These are phyloP conservation scores for Helenozyma baotianmanensis DNA, from an alignment of 805 yeast genomes.

Conservation along the genomic window DNA sequence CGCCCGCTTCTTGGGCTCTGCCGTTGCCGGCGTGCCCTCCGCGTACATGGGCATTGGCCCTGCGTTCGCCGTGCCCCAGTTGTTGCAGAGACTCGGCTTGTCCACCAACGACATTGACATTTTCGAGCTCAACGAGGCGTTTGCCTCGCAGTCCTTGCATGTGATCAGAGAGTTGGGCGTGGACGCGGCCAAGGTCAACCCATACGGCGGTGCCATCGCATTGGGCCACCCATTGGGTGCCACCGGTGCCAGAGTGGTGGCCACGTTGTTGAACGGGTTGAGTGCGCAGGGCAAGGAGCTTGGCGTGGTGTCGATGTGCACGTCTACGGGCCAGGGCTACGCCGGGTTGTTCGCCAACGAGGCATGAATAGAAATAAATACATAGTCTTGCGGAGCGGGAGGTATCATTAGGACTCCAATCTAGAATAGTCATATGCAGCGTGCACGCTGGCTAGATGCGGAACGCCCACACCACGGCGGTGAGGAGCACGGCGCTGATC, in stretches of 20 bases:
- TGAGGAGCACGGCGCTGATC: conserved; percentile 64
- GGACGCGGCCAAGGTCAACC: conserved; percentile 37
- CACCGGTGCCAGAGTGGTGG: conserved; percentile 45
- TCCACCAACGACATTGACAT: conserved; percentile 64
- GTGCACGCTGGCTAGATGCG: conserved; percentile 1
- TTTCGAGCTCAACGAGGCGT: conserved; percentile 48
- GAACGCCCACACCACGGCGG: conserved; percentile 35
- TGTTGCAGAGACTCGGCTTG: conserved; percentile 1
- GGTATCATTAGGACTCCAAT: background rate
- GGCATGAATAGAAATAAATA: background rate
- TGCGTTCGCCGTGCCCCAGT: conserved; percentile 5
- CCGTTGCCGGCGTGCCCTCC: conserved; percentile 6
- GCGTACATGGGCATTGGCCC: conserved; percentile 7
- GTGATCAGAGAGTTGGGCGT: conserved; percentile 23
- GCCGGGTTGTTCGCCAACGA: conserved; percentile 31
- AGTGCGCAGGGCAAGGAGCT: conserved; percentile 22
- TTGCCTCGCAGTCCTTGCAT: conserved; percentile 14
- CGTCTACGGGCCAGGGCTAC: conserved; percentile 38
- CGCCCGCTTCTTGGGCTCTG: conserved; percentile 7
- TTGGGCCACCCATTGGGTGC: conserved; percentile 43
- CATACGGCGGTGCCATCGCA: conserved; percentile 12
- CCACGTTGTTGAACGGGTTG: conserved; percentile 34
- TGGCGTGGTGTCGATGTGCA: conserved; percentile 39
- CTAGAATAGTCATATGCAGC: too few relatives aligned
- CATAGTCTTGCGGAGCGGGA: background rate